phyloP scores from a whole-genome alignment of 352 stramenopile genomes.

The Phytophthora podocarpi region DNA sequence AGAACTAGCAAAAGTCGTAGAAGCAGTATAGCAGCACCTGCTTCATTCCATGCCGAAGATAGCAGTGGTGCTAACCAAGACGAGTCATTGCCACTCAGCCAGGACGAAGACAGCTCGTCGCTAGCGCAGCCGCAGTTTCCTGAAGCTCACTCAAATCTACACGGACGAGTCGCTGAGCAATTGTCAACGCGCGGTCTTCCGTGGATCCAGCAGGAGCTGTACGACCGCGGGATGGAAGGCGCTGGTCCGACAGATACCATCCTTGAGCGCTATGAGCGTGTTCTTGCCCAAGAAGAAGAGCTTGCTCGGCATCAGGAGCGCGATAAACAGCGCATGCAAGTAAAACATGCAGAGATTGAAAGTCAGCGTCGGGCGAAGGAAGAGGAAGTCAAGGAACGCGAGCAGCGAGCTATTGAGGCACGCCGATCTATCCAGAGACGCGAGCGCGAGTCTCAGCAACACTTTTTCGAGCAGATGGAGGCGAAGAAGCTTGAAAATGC shows the following conservation, averaged over 20 bases:
- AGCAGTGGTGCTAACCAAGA: neutral
- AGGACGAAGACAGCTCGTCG: neutral
- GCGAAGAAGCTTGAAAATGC: constrained; percentile 46
- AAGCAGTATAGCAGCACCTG: neutral
- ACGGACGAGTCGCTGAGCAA: constrained; percentile 32
- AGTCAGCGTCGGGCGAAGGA: constrained; percentile 32
- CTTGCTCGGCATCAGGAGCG: constrained; percentile 6
- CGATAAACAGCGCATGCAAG: constrained; percentile 16
- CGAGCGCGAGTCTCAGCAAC: constrained; percentile 48
- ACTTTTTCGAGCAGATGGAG: constrained; percentile 73
- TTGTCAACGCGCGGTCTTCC: constrained; percentile 51
- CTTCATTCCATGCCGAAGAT: neutral
- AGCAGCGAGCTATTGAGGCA: constrained; percentile 43
- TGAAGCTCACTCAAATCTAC: constrained; percentile 1
- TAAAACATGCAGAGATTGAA: constrained; percentile 40
- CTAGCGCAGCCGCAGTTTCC: neutral
- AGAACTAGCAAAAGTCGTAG: constrained; percentile 2
- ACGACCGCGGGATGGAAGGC: constrained; percentile 71
- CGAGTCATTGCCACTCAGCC: neutral
- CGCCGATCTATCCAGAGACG: constrained; percentile 45
- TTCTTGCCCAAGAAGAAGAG: constrained; percentile 44
- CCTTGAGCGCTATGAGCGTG: constrained; percentile 47
- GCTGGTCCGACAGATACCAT: constrained; percentile 50
- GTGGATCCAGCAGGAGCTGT: constrained; percentile 85
- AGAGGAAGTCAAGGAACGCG: constrained; percentile 42